Base-by-base conservation (phyloP, 2,329 filamentous ascomycete species). In the Claviceps capensis region DNA sequence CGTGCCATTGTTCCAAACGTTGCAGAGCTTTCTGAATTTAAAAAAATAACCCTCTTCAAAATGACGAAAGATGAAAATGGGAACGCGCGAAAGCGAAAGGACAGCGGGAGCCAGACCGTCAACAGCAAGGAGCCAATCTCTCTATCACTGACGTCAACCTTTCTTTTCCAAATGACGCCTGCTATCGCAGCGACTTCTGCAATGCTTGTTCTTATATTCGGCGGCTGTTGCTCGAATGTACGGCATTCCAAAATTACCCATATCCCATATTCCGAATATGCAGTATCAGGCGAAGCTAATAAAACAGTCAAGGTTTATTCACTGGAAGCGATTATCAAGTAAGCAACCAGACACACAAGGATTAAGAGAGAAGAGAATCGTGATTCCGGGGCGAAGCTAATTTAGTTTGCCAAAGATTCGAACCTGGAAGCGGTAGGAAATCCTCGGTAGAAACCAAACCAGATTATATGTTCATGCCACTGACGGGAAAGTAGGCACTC, bases 251-350 rank as follows among this genome's bases (percentile, higher is more conserved):
- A 17, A 22, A 36, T 36, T 23, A 47, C 48, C 41, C 30, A 34
- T 40, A 11, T n/a, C 19, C 19, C 30, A 34, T 40, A 11, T n/a
- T 3, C 37, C 37, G 8, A 4, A 30, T 2, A 14, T 23, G 45
- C 42, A 38, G 19, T 2, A 7, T 36, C 23, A 22, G 17, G 13
- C 44, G 22, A 36, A 38, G 34, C 37, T 50, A 42, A 52, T 23
- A 6, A 13, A n/a, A 48, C 60, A 60, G 56, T 59, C 63, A 60
- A 95, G 83, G 88, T 96, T n/a, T 97, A 95, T 69, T 88, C 91
- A 42, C 76, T 98, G 52, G 93, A 98, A 69, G 86, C 88, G 47
- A 95, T 97, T 61, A 82, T 98, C 64, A 94, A 93, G 86, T 93
- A 72, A 78, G 83, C 72, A 48, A 50, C 14, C 22, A 43, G 13